Percentiles rank a stretch among this genome's conserved stretches.
Evolutionary conservation across 2,329 filamentous ascomycete genomes (phyloP).

Genomic region (Curvularia hawaiiensis): DNA sequence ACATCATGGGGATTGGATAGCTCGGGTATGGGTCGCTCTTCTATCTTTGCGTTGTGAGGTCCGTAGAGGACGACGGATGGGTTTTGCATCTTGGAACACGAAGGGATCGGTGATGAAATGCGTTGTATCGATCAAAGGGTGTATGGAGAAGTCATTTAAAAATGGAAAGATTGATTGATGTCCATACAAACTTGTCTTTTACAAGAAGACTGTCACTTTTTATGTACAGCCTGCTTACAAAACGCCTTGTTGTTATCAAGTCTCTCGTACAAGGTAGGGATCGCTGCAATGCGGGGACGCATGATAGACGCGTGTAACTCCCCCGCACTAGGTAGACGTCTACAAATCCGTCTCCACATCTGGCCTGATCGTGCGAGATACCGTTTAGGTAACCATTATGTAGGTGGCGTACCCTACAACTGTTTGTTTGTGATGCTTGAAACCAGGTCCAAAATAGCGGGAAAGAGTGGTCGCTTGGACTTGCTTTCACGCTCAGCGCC

Average conservation of each 20-base stretch:
- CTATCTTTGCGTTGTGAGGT: slow-evolving; percentile 44
- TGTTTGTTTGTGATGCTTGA: not conserved
- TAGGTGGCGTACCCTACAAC: not conserved
- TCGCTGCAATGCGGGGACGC: not conserved
- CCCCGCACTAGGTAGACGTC: not conserved
- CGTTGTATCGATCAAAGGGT: not conserved
- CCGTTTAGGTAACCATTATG: not conserved
- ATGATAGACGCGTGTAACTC: not conserved
- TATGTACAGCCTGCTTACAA: not conserved
- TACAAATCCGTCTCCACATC: not conserved
- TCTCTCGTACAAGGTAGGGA: not conserved
- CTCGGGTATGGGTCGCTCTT: slow-evolving; percentile 47
- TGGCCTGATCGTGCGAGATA: not conserved
- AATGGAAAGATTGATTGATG: not conserved
- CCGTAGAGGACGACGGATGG: slow-evolving; percentile 52
- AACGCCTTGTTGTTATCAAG: not conserved
- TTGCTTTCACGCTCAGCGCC: too few relatives aligned
- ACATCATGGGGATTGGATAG: slow-evolving; percentile 48
- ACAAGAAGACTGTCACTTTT: not conserved
- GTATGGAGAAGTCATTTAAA: not conserved
- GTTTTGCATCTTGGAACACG: slow-evolving; percentile 39
- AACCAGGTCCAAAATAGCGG: not conserved
- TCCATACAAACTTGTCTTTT: not conserved
- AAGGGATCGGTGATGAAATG: not conserved
- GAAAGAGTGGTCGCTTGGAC: not conserved